These are phyloP conservation scores for Zygotorulaspora danielsina DNA, from an alignment of 805 yeast species.

Conservation along the genomic window DNA sequence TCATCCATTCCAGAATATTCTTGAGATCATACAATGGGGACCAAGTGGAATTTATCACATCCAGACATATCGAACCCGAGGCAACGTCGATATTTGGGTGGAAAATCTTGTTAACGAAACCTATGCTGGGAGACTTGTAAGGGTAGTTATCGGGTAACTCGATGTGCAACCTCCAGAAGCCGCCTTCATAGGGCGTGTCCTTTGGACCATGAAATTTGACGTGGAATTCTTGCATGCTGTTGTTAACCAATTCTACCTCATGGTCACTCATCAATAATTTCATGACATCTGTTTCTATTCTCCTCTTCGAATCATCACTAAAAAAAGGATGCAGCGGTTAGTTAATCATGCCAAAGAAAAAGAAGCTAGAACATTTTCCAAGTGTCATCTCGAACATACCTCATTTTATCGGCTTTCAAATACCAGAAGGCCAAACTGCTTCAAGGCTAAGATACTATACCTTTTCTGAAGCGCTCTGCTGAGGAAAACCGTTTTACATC, in stretches of 20 bases:
- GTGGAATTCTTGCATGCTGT: slow-evolving; percentile 78
- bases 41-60: slow-evolving; percentile 97
- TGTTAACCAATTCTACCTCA: slow-evolving; percentile 78
- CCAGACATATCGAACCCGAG: slow-evolving; percentile 89
- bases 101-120: slow-evolving; percentile 83
- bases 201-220: slow-evolving; percentile 84
- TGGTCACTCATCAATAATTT: slow-evolving; percentile 90
- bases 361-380: slow-evolving; percentile 3
- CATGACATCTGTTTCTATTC: slow-evolving; percentile 93
- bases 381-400: slow-evolving; percentile 15
- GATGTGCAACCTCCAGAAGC: slow-evolving; percentile 85
- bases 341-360: background rate
- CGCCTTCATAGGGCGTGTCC: slow-evolving; percentile 84
- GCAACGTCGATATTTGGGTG: slow-evolving; percentile 94
- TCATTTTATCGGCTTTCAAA: slow-evolving; percentile 14
- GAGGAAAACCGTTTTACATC: background rate
- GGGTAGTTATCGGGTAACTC: slow-evolving; percentile 96
- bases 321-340: slow-evolving; percentile 1
- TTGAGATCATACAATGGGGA: slow-evolving; percentile 92
- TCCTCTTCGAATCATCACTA: slow-evolving; percentile 35
- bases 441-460: too few species aligned
- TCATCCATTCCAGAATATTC: slow-evolving; percentile 86
- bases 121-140: slow-evolving; percentile 91
- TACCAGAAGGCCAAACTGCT: too few species aligned
- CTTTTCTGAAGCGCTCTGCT: too few species aligned